phyloP scores from a whole-genome alignment of 495 filamentous ascomycete species.

The Podospora conica region DNA sequence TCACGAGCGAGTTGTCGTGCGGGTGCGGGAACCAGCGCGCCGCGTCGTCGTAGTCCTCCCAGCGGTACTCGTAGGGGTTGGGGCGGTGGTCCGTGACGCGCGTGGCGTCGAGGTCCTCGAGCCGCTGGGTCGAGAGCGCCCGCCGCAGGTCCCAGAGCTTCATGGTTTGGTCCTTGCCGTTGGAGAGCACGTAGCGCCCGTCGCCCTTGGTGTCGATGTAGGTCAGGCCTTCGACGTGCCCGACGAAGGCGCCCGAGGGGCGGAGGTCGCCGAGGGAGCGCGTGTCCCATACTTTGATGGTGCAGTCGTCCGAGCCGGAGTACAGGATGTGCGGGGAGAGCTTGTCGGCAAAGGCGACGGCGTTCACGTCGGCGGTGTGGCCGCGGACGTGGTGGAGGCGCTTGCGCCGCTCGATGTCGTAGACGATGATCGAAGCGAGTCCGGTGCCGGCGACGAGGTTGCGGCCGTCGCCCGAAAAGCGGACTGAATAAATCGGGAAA shows the following conservation, averaged over 20 bases:
- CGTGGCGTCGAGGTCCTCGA: constrained; percentile 42
- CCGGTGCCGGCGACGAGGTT: constrained; percentile 87
- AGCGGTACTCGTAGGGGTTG: constrained; percentile 82
- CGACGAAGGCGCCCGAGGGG: constrained; percentile 86
- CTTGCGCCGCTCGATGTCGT: constrained; percentile 76
- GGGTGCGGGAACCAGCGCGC: constrained; percentile 66
- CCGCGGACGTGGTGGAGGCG: constrained; percentile 69
- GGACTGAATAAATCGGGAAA: constrained; percentile 76
- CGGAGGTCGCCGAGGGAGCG: constrained; percentile 81
- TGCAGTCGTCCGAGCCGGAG: constrained; percentile 91
- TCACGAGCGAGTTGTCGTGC: constrained; percentile 86
- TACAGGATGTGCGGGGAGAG: constrained; percentile 91
- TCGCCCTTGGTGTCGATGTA: constrained; percentile 97
- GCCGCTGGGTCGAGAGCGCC: constrained; percentile 66
- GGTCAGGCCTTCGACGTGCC: constrained; percentile 89
- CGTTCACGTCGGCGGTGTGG: constrained; percentile 88
- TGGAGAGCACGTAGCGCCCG: constrained; percentile 87
- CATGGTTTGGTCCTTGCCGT: constrained; percentile 94
- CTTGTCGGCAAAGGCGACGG: constrained; percentile 89
- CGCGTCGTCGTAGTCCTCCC: constrained; percentile 58
- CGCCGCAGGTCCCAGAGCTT: constrained; percentile 92
- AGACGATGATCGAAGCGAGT: constrained; percentile 76
- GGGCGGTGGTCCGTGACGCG: constrained; percentile 37
- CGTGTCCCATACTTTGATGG: constrained; percentile 94
- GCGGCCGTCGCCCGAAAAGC: constrained; percentile 88